Evolutionary conservation across 257 asterid species (phyloP), one percentile per base, ranked within the genome.

Genomic region (Ajuga chamaepitys): DNA sequence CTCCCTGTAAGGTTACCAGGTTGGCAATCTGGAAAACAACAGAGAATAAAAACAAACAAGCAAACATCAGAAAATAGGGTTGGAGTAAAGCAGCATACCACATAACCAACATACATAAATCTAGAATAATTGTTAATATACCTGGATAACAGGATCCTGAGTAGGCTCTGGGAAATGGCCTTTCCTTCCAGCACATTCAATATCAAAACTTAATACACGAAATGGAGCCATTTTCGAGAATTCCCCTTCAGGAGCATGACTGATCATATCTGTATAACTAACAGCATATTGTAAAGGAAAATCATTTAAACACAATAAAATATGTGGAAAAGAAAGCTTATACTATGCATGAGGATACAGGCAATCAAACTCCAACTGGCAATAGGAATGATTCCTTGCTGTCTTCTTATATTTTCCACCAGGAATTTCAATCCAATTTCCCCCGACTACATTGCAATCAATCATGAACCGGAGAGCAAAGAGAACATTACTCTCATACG

Each of bases 101-200:
- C 38, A 11, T 9, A 3, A 51, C 12, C 37, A 7, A 16, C 14
- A 10, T 59, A 50, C 25, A 47, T 59, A 25, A 58, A 41, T 47
- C 16, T 25, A 46, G 57, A 63, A 37, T 7, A 37, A 51, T 14
- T 52, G 34, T 44, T 20, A 14, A 64, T 63, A 9, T 71, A 91
- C 99, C 96, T 94, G 99, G 75, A 94, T 94, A 51, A 94, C 96
- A 78, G 99, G 99, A 81, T 94, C 99, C 25, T 94, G 96, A 58
- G 82, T 86, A 70, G 99, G 96, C 80, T 94, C 99, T 9, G 99
- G 99, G 68, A 94, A 94, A 72, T 59, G 94, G 28, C 99, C 99
- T 82, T 94, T 94, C 66, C 99, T 95, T 60, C 99, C 99, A 77
- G 99, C 95, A 44, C 99, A 94, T 75, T 94, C 99, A 44, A 94